Conservation (phyloP, 345 rosid genomes). For the Aquilaria malaccensis region DNA sequence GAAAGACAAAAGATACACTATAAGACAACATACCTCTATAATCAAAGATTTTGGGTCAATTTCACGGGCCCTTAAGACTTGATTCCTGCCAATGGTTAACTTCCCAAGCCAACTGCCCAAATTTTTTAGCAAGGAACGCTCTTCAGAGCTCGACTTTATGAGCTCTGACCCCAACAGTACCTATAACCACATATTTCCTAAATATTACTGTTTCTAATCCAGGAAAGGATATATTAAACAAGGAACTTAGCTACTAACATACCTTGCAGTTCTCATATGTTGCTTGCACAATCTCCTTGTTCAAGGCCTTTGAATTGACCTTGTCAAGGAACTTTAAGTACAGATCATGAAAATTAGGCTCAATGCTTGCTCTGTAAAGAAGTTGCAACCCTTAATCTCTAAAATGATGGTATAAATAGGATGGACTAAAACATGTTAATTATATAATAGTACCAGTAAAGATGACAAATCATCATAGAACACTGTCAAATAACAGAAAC, state of each 20-base stretch:
- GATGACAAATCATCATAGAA: not conserved
- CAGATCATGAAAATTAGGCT: conserved; percentile 92
- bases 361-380: conserved; percentile 84
- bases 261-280: conserved; percentile 99
- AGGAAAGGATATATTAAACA: conserved; percentile 2
- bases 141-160: conserved; percentile 95
- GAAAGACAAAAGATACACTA: conserved; percentile 1
- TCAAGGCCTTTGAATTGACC: conserved; percentile 68
- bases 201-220: not conserved
- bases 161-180: conserved; percentile 97
- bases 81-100: conserved; percentile 94
- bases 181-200: conserved; percentile 27
- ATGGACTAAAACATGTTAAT: not conserved
- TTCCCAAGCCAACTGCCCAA: conserved; percentile 99
- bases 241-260: conserved; percentile 1
- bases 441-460: not conserved
- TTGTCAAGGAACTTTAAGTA: conserved; percentile 95
- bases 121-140: conserved; percentile 90
- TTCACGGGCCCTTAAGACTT: conserved; percentile 88
- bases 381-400: conserved; percentile 5
- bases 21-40: conserved; percentile 54
- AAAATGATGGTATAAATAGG: not conserved
- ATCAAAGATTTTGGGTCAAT: conserved; percentile 98
- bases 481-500: too few relatives aligned
- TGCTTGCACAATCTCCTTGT: conserved; percentile 77